A percentile compares a stretch with the other conserved stretches of the same genome.
Evolutionary conservation across 75 land plant species (phyloP).

Genomic region (Pseudotsuga menziesii): DNA sequence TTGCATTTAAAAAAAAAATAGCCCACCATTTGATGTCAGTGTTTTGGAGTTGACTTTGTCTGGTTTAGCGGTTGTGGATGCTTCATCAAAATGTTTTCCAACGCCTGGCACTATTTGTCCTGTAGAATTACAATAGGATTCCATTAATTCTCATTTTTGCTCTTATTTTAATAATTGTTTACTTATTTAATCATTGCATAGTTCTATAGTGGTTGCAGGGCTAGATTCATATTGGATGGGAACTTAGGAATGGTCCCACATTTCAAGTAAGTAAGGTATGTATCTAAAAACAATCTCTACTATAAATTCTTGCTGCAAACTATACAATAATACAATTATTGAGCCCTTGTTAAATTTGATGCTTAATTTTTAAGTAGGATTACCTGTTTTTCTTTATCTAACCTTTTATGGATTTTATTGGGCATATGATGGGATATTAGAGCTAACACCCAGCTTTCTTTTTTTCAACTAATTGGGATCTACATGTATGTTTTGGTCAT

Average conservation of each 20-base stretch:
- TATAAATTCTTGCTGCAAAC: background rate
- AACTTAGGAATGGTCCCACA: constrained; percentile 4
- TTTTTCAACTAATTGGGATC: too few species aligned
- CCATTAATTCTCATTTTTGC: background rate
- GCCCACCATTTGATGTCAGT: too few species aligned
- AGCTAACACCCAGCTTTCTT: too few species aligned
- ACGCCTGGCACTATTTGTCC: too few species aligned
- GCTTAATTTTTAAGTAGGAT: background rate
- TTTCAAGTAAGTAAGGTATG: background rate
- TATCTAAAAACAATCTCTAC: background rate
- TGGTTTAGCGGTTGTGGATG: too few species aligned
- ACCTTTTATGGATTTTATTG: background rate
- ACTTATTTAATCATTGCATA: background rate
- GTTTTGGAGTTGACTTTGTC: too few species aligned
- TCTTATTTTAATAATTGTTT: background rate
- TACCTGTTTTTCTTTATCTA: background rate
- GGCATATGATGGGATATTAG: too few species aligned
- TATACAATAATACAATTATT: background rate
- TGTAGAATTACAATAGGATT: background rate
- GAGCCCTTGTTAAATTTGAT: background rate
- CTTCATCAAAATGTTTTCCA: too few species aligned
- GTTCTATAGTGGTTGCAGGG: constrained; percentile 10
- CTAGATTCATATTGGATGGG: constrained; percentile 10
- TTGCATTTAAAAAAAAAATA: too few species aligned
- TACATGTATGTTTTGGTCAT: too few species aligned